phyloP scores from a whole-genome alignment of 2,329 filamentous ascomycete species.

The Trichocomaceae sp. region DNA sequence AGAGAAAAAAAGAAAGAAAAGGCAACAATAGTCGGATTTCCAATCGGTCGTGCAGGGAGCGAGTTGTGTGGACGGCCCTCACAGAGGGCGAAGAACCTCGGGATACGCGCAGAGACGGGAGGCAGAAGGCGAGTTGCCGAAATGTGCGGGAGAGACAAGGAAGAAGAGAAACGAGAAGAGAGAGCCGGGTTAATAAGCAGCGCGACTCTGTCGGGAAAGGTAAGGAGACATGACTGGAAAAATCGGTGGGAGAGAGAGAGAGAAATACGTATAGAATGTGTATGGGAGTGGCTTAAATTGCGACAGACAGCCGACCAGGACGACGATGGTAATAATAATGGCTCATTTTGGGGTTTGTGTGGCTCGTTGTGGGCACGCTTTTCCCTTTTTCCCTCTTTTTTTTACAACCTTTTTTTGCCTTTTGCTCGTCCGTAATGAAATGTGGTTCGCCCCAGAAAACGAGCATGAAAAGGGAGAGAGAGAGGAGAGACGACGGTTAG shows the following conservation, averaged over 20 bases:
- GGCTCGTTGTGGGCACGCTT: neutral
- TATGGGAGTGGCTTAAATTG: neutral
- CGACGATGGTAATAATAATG: neutral
- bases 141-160: neutral
- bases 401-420: neutral
- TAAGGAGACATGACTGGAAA: neutral
- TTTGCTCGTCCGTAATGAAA: neutral
- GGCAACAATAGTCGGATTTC: constrained; percentile 4
- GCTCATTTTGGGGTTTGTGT: neutral
- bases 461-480: neutral
- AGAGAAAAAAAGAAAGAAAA: too few species aligned
- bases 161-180: neutral
- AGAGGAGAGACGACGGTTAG: neutral
- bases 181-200: constrained; percentile 7
- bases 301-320: neutral
- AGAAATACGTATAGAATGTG: neutral
- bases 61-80: neutral
- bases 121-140: neutral
- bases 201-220: constrained; percentile 1
- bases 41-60: neutral
- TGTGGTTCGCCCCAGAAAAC: neutral
- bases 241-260: neutral
- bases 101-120: neutral
- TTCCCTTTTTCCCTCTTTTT: neutral
- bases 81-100: constrained; percentile 8